A percentile compares a stretch with the other conserved stretches of the same genome.
These are phyloP conservation scores for Podospora bellae-mahoneyi DNA, from an alignment of 495 filamentous ascomycete species.

Conservation along the genomic window DNA sequence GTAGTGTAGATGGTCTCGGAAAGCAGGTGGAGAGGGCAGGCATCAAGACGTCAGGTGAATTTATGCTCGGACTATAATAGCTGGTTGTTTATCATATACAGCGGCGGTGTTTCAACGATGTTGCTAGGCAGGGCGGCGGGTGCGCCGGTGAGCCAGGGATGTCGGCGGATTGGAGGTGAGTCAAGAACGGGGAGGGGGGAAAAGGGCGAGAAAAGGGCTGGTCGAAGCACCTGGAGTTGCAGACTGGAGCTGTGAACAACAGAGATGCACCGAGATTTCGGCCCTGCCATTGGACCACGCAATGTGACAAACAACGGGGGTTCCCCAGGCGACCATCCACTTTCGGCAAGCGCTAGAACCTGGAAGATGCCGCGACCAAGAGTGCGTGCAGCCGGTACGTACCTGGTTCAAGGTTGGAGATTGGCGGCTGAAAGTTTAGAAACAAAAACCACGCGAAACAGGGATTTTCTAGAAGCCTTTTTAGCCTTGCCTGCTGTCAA, in stretches of 20 bases:
- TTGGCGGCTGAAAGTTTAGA: neutral
- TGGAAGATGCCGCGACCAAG: conserved; percentile 1
- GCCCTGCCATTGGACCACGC: conserved; percentile 19
- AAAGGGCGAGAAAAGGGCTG: neutral
- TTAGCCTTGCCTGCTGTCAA: neutral
- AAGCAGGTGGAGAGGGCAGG: neutral
- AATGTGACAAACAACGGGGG: conserved; percentile 20
- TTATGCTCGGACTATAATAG: conserved; percentile 7
- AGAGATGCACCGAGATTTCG: conserved; percentile 1
- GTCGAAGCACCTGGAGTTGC: neutral
- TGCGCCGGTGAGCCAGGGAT: conserved; percentile 2
- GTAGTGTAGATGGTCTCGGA: neutral
- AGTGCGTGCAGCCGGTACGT: neutral
- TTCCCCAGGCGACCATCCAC: conserved; percentile 21
- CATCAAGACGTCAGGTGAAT: neutral
- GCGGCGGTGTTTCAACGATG: conserved; percentile 6
- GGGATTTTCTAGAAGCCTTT: neutral
- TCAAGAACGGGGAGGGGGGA: neutral
- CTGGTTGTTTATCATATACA: conserved; percentile 15
- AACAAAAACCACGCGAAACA: neutral
- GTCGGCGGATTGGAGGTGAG: conserved; percentile 1
- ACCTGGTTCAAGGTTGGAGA: neutral
- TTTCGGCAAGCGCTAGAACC: conserved; percentile 4
- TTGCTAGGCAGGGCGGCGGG: conserved; percentile 19
- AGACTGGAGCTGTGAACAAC: conserved; percentile 3